Base-by-base conservation (phyloP, 2,329 filamentous ascomycete genomes). In the Hysterium pulicare region DNA sequence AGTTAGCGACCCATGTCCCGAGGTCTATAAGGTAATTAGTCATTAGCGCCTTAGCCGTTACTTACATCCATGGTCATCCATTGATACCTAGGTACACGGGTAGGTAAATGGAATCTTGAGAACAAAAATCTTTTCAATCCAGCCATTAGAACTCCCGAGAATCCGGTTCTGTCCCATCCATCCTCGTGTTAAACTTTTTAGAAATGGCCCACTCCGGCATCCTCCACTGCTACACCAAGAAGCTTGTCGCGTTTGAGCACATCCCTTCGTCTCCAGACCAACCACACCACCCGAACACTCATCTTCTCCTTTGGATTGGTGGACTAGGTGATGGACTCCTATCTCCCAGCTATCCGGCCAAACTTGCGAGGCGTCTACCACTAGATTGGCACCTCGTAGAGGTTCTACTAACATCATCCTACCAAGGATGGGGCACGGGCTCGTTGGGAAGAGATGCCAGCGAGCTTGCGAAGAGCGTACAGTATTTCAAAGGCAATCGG, bases 251-350 rank as follows among this genome's bases (percentile, higher is more conserved):
- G 23, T 75, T 75, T 54, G 72, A 75, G 47, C 69, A 72, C 43
- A 45, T 46, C 32, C 48, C 58, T 3, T 16, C 32, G 11, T 16
- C 23, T 36, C 34, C 33, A 7, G 17, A 17, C 11, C 39, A 31
- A 16, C 44, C 40, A 19, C 26, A 21, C 38, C n/a, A n/a, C n/a
- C n/a, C n/a, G n/a, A 81, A 87, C 64, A 82, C 81, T 3, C n/a
- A n/a, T n/a, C 24, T 28, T 28, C 64, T 89, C 41, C 64, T 89
- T 46, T 86, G 85, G 67, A 75, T 88, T 48, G 84, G 83, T 47
- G 86, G 86, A 26, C 76, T 90, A 13, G 76, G 76, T 28, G 86
- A 88, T 62, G 84, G 84, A 2, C 78, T 84, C 45, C 78, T 85
- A 48, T 82, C 81, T 0, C 75, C 85, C 7, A 68, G 74, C 1